Percentiles rank a stretch among this genome's conserved stretches.
Conservation (phyloP, 2,329 filamentous ascomycete species). For the Pseudogymnoascus sp. region DNA sequence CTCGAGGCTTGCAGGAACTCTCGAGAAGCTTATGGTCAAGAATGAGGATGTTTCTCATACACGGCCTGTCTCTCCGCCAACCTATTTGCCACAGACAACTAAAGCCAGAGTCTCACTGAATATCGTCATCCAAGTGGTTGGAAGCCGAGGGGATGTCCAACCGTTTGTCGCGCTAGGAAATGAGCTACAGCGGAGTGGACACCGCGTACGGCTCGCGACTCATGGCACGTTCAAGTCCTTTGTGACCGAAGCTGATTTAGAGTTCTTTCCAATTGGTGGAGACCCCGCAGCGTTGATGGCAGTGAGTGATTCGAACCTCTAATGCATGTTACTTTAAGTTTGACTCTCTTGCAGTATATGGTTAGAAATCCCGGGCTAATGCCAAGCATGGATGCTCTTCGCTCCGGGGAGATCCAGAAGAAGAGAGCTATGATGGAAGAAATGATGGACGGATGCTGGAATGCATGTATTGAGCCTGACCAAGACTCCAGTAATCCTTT, state of each 20-base stretch:
- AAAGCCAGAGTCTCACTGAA: slow-evolving; percentile 36
- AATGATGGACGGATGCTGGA: slow-evolving; percentile 75
- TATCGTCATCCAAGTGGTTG: slow-evolving; percentile 48
- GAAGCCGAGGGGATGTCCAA: slow-evolving; percentile 46
- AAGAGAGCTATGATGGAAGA: slow-evolving; percentile 62
- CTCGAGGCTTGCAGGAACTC: slow-evolving; percentile 27
- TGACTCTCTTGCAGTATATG: slow-evolving; percentile 53
- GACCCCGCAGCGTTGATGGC: slow-evolving; percentile 36
- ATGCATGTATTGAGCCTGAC: slow-evolving; percentile 61
- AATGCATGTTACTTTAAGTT: not conserved
- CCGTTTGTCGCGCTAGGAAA: slow-evolving; percentile 50
- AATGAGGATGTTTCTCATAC: not conserved
- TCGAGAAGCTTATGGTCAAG: slow-evolving; percentile 54
- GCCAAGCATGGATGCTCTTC: slow-evolving; percentile 64
- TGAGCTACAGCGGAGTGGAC: slow-evolving; percentile 39
- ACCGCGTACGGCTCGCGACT: slow-evolving; percentile 48
- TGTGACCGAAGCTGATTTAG: slow-evolving; percentile 42
- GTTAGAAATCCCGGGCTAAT: slow-evolving; percentile 78
- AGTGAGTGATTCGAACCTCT: slow-evolving; percentile 32
- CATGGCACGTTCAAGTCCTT: slow-evolving; percentile 46
- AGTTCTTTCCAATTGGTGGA: slow-evolving; percentile 51
- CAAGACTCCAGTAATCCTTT: slow-evolving; percentile 15
- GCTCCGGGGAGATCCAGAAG: slow-evolving; percentile 59
- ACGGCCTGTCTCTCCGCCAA: not conserved
- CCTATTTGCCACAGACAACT: not conserved